Conservation (phyloP, 2,329 filamentous ascomycete species). For the Berkeleyomyces basicola region DNA sequence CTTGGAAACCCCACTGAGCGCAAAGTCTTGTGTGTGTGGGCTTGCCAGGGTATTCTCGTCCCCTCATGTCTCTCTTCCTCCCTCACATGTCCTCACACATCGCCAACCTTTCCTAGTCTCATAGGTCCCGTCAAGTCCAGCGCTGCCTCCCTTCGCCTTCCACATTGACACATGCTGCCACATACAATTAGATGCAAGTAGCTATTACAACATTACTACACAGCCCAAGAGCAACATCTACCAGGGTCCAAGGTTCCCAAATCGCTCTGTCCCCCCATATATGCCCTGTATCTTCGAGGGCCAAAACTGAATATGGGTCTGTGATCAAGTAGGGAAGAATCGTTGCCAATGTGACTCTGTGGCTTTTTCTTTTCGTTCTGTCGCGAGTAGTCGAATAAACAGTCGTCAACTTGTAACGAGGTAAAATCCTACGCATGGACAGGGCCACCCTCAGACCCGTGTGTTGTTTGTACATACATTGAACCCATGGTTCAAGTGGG, state of each 20-base stretch:
- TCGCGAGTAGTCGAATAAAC: too few species aligned
- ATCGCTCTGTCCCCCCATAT: not conserved
- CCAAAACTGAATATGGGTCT: not conserved
- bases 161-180: too few species aligned
- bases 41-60: too few species aligned
- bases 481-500: too few species aligned
- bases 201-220: not conserved
- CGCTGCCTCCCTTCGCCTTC: too few species aligned
- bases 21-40: too few species aligned
- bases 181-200: too few species aligned
- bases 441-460: not conserved
- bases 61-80: too few species aligned
- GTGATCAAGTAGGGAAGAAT: not conserved
- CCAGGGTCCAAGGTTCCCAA: not conserved
- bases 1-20: too few species aligned
- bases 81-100: too few species aligned
- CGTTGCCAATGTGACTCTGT: not conserved
- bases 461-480: not conserved
- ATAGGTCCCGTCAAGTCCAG: too few species aligned
- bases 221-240: not conserved
- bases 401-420: not conserved
- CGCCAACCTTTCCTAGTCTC: too few species aligned
- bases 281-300: not conserved
- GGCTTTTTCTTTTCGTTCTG: not conserved
- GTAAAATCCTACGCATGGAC: not conserved